Percentiles rank a stretch among this genome's conserved stretches.
phyloP scores from a whole-genome alignment of 441 rosid species.

The Arabidopsis hybrid region DNA sequence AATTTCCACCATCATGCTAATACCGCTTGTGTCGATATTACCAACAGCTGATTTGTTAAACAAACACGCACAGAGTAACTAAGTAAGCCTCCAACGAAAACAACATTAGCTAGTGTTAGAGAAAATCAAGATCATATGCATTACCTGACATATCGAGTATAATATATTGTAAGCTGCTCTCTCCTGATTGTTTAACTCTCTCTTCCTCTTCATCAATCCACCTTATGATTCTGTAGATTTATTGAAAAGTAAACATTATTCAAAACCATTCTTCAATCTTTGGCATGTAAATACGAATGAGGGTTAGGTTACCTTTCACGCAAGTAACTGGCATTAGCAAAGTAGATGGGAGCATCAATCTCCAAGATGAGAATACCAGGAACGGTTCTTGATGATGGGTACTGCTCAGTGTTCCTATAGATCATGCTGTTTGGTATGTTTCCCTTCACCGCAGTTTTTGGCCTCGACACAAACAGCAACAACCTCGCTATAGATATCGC shows the following conservation, averaged over 20 bases:
- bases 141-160: conserved; percentile 83
- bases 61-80: neutral
- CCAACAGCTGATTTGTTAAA: conserved; percentile 70
- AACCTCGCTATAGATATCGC: conserved; percentile 76
- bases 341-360: conserved; percentile 95
- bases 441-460: conserved; percentile 74
- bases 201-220: conserved; percentile 98
- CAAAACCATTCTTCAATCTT: conserved; percentile 1
- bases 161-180: conserved; percentile 71
- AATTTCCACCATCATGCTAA: conserved; percentile 91
- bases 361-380: conserved; percentile 85
- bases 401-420: conserved; percentile 86
- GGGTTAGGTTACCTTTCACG: conserved; percentile 74
- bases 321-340: conserved; percentile 85
- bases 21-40: conserved; percentile 95
- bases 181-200: conserved; percentile 55
- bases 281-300: neutral
- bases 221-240: conserved; percentile 63
- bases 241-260: neutral
- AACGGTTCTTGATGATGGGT: conserved; percentile 61
- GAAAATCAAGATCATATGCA: conserved; percentile 4
- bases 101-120: neutral
- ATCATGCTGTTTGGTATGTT: conserved; percentile 78
- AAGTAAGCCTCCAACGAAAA: conserved; percentile 16
- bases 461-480: conserved; percentile 87